Evolutionary conservation across 345 rosid genomes (phyloP).

Genomic region (Euclidium syriacum): DNA sequence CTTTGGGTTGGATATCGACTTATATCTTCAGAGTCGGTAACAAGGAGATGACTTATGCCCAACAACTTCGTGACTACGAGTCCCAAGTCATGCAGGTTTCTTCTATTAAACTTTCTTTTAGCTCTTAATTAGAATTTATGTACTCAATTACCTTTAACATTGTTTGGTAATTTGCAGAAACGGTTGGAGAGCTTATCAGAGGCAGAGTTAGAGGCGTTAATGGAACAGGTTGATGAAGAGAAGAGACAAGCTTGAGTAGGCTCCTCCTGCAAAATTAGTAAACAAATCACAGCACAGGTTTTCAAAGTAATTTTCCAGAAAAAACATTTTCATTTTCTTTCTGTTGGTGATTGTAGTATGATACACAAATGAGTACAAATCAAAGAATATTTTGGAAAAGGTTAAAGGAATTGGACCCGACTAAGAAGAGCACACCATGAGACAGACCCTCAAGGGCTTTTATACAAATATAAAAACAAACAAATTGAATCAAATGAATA

Average conservation of each 20-base stretch:
- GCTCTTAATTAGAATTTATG: neutral
- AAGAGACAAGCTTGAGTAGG: slow-evolving; percentile 41
- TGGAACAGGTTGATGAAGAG: slow-evolving; percentile 97
- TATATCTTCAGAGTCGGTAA: slow-evolving; percentile 88
- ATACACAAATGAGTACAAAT: slow-evolving; percentile 18
- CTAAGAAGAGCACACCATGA: neutral
- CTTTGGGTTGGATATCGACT: slow-evolving; percentile 89
- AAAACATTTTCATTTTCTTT: neutral
- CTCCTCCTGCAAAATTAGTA: slow-evolving; percentile 9
- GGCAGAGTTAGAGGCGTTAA: slow-evolving; percentile 74
- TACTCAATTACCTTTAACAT: neutral
- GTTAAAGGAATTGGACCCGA: neutral
- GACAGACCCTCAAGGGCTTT: slow-evolving; percentile 11
- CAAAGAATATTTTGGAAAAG: slow-evolving; percentile 5
- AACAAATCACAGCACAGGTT: slow-evolving; percentile 8
- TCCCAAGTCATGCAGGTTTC: slow-evolving; percentile 87
- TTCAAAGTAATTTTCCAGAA: neutral
- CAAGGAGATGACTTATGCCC: slow-evolving; percentile 98
- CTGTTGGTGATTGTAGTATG: slow-evolving; percentile 14
- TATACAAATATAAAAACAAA: slow-evolving; percentile 16
- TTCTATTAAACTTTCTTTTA: neutral
- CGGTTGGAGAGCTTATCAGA: slow-evolving; percentile 84
- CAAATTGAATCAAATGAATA: slow-evolving; percentile 28
- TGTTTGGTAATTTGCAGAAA: slow-evolving; percentile 46
- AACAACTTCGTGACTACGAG: slow-evolving; percentile 91